Percentiles rank a stretch among this genome's conserved stretches.
Evolutionary conservation across 2,329 filamentous ascomycete species (phyloP).

Genomic region (Claviceps humidiphila): DNA sequence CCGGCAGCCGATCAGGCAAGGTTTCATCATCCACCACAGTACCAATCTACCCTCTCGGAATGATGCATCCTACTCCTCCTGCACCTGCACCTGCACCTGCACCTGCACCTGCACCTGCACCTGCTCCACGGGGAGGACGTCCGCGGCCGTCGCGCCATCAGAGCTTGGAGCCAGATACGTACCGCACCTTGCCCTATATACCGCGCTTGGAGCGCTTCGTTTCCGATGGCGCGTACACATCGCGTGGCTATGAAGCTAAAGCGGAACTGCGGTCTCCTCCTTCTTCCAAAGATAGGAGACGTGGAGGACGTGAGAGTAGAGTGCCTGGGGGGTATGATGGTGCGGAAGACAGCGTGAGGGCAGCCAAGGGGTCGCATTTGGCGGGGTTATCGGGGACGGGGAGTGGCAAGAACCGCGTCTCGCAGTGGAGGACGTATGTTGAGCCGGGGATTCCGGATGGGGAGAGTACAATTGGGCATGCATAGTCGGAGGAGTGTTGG

Average conservation of each 20-base stretch:
- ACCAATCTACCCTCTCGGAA: slow-evolving; percentile 17
- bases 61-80: slow-evolving; percentile 8
- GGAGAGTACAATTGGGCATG: slow-evolving; percentile 10
- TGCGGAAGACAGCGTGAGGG: slow-evolving; percentile 6
- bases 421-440: slow-evolving; percentile 36
- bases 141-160: slow-evolving; percentile 20
- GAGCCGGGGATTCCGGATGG: slow-evolving; percentile 27
- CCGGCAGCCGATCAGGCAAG: slow-evolving; percentile 25
- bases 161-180: slow-evolving; percentile 25
- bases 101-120: neutral
- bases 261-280: slow-evolving; percentile 13
- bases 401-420: slow-evolving; percentile 33
- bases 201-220: slow-evolving; percentile 18
- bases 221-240: slow-evolving; percentile 14
- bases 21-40: slow-evolving; percentile 22
- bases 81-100: neutral
- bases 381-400: slow-evolving; percentile 32
- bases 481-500: neutral
- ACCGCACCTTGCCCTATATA: slow-evolving; percentile 18
- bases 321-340: slow-evolving; percentile 7
- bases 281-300: slow-evolving; percentile 13
- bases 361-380: slow-evolving; percentile 28
- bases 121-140: neutral
- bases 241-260: slow-evolving; percentile 21
- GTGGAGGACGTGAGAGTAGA: slow-evolving; percentile 1